These are phyloP conservation scores for Blastomyces parvus DNA, from an alignment of 2,329 filamentous ascomycete species.

Conservation along the genomic window DNA sequence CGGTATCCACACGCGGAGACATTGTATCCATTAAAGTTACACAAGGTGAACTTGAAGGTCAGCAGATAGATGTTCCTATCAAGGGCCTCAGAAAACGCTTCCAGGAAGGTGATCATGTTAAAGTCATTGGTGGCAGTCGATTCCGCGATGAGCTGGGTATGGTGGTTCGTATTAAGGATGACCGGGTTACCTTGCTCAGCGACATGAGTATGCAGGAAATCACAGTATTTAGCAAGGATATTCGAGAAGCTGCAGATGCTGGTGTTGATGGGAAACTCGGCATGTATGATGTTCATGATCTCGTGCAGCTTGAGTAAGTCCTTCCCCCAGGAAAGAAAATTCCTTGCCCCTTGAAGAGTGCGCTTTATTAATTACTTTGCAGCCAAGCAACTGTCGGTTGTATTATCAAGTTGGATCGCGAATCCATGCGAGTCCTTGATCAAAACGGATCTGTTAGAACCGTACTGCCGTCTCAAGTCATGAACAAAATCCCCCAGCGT, in stretches of 20 bases:
- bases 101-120: conserved; percentile 89
- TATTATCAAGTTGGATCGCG: conserved; percentile 88
- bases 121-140: conserved; percentile 91
- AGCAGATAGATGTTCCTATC: conserved; percentile 83
- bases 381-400: conserved; percentile 80
- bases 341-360: background rate
- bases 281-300: conserved; percentile 82
- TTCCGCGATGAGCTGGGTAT: conserved; percentile 94
- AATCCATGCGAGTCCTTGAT: conserved; percentile 80
- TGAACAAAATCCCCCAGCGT: conserved; percentile 74
- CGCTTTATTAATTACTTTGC: conserved; percentile 8
- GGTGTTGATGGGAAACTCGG: conserved; percentile 74
- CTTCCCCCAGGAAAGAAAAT: background rate
- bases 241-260: conserved; percentile 85
- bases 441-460: conserved; percentile 77
- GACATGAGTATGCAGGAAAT: conserved; percentile 91
- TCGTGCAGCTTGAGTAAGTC: conserved; percentile 78
- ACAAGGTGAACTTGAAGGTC: conserved; percentile 70
- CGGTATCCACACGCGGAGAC: conserved; percentile 76
- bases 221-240: conserved; percentile 94
- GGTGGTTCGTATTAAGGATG: conserved; percentile 86
- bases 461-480: conserved; percentile 81
- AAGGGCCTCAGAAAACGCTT: conserved; percentile 91
- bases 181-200: conserved; percentile 83
- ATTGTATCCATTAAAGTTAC: conserved; percentile 83